Evolutionary conservation across 2,329 filamentous ascomycete genomes (phyloP).

Genomic region (Fusarium longipes): DNA sequence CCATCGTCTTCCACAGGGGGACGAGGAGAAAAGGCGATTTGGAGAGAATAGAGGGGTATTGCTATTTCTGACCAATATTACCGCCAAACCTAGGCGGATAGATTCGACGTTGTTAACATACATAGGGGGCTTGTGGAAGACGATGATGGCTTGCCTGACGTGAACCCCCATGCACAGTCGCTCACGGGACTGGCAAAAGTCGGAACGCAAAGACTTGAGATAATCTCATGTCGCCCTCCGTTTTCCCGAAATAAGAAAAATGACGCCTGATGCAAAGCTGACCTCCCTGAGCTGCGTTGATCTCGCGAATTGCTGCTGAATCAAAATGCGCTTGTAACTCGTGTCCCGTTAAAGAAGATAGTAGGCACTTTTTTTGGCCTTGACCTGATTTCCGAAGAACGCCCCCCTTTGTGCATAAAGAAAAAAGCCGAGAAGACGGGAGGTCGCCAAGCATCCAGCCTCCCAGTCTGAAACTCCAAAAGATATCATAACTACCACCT

Average conservation of each 20-base stretch:
- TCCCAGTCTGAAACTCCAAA: slow-evolving; percentile 32
- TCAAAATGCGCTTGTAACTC: slow-evolving; percentile 48
- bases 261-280: slow-evolving; percentile 49
- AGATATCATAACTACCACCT: slow-evolving; percentile 67
- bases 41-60: slow-evolving; percentile 54
- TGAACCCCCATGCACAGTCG: slow-evolving; percentile 44
- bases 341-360: slow-evolving; percentile 46
- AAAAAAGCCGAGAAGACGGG: slow-evolving; percentile 34
- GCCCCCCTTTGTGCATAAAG: slow-evolving; percentile 43
- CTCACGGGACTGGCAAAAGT: slow-evolving; percentile 39
- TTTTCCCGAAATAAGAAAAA: slow-evolving; percentile 46
- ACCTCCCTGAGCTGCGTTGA: slow-evolving; percentile 45
- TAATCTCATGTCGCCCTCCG: slow-evolving; percentile 37
- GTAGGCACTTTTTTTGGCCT: slow-evolving; percentile 36
- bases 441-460: slow-evolving; percentile 41
- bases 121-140: slow-evolving; percentile 72
- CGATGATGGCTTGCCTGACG: slow-evolving; percentile 76
- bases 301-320: slow-evolving; percentile 50
- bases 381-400: slow-evolving; percentile 47
- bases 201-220: slow-evolving; percentile 34
- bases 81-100: slow-evolving; percentile 49
- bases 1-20: slow-evolving; percentile 69
- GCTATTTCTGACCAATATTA: slow-evolving; percentile 57
- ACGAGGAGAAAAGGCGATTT: slow-evolving; percentile 50
- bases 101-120: slow-evolving; percentile 68